Evolutionary conservation across 257 asterid species (phyloP).

Genomic region (Phtheirospermum japonicum): DNA sequence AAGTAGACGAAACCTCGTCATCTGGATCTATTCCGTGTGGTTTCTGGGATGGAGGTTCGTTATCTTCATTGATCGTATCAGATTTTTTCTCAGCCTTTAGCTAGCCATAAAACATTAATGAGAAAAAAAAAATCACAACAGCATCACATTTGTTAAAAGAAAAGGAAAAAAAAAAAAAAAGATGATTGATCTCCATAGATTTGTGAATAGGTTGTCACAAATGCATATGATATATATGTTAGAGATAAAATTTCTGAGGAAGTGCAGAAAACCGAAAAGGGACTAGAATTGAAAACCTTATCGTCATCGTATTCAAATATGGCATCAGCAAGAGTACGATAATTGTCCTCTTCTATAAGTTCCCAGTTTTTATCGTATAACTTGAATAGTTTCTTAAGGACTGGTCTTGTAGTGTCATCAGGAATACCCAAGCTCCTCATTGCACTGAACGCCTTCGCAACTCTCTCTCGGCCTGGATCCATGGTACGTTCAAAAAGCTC

Average conservation of each 20-base stretch:
- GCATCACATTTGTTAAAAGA: background rate
- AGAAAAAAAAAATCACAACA: slow-evolving; percentile 8
- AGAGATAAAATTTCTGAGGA: background rate
- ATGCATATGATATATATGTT: background rate
- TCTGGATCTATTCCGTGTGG: slow-evolving; percentile 26
- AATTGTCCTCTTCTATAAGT: slow-evolving; percentile 57
- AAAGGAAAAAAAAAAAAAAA: background rate
- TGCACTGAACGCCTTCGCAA: slow-evolving; percentile 37
- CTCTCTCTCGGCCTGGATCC: slow-evolving; percentile 27
- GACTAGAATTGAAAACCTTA: slow-evolving; percentile 33
- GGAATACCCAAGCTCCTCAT: slow-evolving; percentile 52
- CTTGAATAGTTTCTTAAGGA: slow-evolving; percentile 42
- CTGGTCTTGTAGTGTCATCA: slow-evolving; percentile 38
- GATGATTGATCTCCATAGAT: background rate
- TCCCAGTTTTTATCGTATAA: slow-evolving; percentile 43
- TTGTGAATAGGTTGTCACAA: background rate
- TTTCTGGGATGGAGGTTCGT: slow-evolving; percentile 39
- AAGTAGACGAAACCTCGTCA: slow-evolving; percentile 30
- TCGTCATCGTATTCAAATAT: slow-evolving; percentile 56
- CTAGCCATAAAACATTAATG: slow-evolving; percentile 16
- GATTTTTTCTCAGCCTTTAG: slow-evolving; percentile 25
- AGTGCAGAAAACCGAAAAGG: background rate
- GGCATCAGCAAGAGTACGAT: slow-evolving; percentile 59
- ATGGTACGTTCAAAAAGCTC: slow-evolving; percentile 18
- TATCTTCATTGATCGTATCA: slow-evolving; percentile 2